Evolutionary conservation across 2,329 filamentous ascomycete species (phyloP).

Genomic region (Nemania serpens): DNA sequence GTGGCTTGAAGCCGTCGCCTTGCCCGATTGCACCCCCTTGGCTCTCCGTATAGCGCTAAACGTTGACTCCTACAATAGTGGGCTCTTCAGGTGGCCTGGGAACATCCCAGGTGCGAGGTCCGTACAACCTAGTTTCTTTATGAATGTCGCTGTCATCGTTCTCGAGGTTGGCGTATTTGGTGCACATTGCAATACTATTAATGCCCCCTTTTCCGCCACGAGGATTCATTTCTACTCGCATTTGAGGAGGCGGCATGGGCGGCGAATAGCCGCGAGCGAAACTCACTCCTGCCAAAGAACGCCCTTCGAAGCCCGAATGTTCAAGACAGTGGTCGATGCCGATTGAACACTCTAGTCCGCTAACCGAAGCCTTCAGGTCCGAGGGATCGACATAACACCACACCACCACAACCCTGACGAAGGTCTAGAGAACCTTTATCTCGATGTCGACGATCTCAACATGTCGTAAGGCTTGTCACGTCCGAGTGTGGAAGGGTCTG

Average conservation of each 20-base stretch:
- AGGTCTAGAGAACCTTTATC: conserved; percentile 67
- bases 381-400: conserved; percentile 73
- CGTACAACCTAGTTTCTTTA: conserved; percentile 27
- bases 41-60: conserved; percentile 4
- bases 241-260: background rate
- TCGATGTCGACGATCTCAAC: conserved; percentile 76
- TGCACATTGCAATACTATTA: background rate
- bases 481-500: conserved; percentile 12
- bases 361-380: conserved; percentile 55
- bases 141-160: background rate
- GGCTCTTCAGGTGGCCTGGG: conserved; percentile 70
- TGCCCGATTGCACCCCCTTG: background rate
- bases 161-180: background rate
- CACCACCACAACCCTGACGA: conserved; percentile 62
- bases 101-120: conserved; percentile 68
- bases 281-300: background rate
- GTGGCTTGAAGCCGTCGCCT: background rate
- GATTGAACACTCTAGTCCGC: conserved; percentile 6
- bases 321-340: background rate
- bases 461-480: conserved; percentile 51
- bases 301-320: background rate
- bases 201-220: background rate
- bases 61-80: conserved; percentile 47
- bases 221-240: background rate
- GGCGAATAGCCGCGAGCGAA: background rate